Evolutionary conservation across 495 filamentous ascomycete species (phyloP).

Genomic region (Rhypophila decipiens): DNA sequence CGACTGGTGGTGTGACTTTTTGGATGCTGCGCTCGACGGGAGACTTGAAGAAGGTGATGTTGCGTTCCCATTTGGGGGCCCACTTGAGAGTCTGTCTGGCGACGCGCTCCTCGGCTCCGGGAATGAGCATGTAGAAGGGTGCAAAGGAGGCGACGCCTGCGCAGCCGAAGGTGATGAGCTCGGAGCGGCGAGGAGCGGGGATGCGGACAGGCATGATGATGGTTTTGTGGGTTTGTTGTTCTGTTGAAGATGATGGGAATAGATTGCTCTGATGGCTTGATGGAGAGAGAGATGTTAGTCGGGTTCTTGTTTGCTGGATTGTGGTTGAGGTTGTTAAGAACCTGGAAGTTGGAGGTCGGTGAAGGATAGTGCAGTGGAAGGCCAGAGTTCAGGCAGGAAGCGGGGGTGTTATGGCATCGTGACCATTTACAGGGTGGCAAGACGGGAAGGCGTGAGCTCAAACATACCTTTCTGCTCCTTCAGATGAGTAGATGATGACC

Average conservation of each 20-base stretch:
- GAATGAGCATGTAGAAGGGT: slow-evolving; percentile 42
- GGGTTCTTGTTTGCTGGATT: background rate
- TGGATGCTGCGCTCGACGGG: slow-evolving; percentile 38
- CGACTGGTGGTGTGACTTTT: slow-evolving; percentile 33
- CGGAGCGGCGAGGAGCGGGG: slow-evolving; percentile 31
- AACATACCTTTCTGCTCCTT: background rate
- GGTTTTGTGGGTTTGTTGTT: slow-evolving; percentile 4
- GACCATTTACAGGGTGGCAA: background rate
- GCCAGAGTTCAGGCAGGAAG: too few species aligned
- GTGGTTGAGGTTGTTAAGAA: background rate
- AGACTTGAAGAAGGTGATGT: slow-evolving; percentile 38
- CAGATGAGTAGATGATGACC: background rate
- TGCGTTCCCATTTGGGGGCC: slow-evolving; percentile 46
- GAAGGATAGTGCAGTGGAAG: too few species aligned
- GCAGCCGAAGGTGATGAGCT: slow-evolving; percentile 36
- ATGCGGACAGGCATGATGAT: slow-evolving; percentile 42
- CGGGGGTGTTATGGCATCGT: background rate
- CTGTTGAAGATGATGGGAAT: background rate
- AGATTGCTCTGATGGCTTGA: background rate
- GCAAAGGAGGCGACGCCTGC: slow-evolving; percentile 38
- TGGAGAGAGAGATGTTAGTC: background rate
- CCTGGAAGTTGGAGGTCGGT: background rate
- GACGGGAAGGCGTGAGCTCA: background rate
- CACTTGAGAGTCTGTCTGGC: slow-evolving; percentile 37
- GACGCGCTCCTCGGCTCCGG: slow-evolving; percentile 39